Percentiles rank a stretch among this genome's conserved stretches.
Conservation (phyloP, 306 rosid genomes). For the Trifolium pratense region DNA sequence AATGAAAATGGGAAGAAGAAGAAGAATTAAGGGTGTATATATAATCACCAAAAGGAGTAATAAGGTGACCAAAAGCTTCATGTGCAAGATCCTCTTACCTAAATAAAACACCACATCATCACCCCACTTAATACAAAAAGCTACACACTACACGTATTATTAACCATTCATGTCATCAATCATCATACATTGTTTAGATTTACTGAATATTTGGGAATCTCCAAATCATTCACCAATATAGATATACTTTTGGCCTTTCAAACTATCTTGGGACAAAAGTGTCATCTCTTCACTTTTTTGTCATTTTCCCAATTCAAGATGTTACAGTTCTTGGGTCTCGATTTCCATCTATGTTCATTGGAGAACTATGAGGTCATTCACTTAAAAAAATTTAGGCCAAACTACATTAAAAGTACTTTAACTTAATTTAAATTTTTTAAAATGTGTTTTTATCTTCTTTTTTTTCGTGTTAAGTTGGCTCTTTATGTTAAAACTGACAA, state of each 20-base stretch:
- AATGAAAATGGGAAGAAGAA: slow-evolving; percentile 13
- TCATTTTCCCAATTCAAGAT: neutral
- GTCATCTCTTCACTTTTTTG: neutral
- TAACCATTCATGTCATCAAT: slow-evolving; percentile 24
- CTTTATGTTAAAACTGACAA: too few species aligned
- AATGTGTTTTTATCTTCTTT: too few species aligned
- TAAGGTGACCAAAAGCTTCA: slow-evolving; percentile 2
- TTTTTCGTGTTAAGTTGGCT: too few species aligned
- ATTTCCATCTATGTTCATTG: neutral
- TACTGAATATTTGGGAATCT: slow-evolving; percentile 38
- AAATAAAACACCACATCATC: slow-evolving; percentile 30
- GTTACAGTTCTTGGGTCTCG: neutral
- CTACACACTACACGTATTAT: neutral
- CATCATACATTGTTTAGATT: slow-evolving; percentile 23
- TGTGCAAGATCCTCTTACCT: slow-evolving; percentile 28
- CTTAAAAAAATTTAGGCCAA: too few species aligned
- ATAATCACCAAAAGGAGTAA: slow-evolving; percentile 12
- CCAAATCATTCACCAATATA: slow-evolving; percentile 18
- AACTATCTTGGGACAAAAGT: slow-evolving; percentile 21
- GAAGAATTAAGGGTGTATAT: slow-evolving; percentile 32
- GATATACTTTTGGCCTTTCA: slow-evolving; percentile 33
- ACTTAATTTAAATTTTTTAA: too few species aligned
- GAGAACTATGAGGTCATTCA: neutral
- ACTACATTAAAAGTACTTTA: too few species aligned
- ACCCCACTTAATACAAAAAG: slow-evolving; percentile 21